Conservation (phyloP, 257 asterid species). For the Gardenia jasminoides region DNA sequence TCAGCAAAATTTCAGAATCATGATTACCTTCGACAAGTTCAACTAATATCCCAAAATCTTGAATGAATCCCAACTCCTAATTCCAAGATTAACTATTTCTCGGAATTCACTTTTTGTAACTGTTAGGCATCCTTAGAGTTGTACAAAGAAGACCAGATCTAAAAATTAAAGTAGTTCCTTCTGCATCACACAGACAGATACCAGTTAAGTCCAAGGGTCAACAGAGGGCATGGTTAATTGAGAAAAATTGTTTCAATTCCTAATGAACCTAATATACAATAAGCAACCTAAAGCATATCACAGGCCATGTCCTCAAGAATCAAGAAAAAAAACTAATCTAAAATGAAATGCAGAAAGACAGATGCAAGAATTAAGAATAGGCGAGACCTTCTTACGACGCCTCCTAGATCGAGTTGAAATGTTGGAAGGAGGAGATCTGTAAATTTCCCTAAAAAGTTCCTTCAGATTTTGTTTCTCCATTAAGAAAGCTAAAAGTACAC, state of each 20-base stretch:
- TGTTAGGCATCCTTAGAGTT: too few relatives aligned
- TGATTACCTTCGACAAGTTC: background rate
- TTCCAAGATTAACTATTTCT: background rate
- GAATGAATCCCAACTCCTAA: too few relatives aligned
- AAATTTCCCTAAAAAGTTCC: background rate
- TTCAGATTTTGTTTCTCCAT: background rate
- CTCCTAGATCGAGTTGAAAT: constrained; percentile 12
- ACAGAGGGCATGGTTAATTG: background rate
- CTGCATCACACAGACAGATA: background rate
- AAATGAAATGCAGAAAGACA: background rate
- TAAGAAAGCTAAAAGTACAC: background rate
- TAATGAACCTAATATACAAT: background rate
- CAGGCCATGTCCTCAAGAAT: background rate
- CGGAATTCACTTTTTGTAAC: background rate
- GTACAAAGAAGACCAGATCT: too few relatives aligned
- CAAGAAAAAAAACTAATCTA: background rate
- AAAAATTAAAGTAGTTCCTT: too few relatives aligned
- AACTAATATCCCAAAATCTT: background rate
- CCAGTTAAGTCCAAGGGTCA: background rate
- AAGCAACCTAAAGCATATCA: too few relatives aligned
- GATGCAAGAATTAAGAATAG: background rate
- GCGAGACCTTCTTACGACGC: constrained; percentile 2
- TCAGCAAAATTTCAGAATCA: background rate
- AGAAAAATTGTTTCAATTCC: background rate
- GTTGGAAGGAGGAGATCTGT: background rate